phyloP scores from a whole-genome alignment of 108 stramenopile genomes.

The Bacterosira constricta region DNA sequence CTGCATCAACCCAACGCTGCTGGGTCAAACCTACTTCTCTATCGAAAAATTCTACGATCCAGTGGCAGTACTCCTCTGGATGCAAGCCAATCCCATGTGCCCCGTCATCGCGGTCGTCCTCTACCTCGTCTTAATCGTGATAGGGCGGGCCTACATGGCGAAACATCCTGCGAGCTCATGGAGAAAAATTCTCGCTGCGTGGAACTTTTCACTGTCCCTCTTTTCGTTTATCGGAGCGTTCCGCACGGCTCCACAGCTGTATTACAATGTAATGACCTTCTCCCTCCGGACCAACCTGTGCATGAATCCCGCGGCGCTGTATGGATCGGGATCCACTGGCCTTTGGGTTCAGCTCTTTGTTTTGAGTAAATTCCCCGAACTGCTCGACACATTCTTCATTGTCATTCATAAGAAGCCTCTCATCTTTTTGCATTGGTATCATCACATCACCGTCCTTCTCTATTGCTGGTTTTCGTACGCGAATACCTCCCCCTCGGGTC shows the following conservation, averaged over 20 bases:
- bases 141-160: constrained; percentile 40
- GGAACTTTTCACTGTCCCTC: constrained; percentile 88
- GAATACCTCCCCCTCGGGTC: constrained; percentile 82
- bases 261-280: constrained; percentile 73
- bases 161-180: constrained; percentile 68
- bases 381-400: constrained; percentile 97
- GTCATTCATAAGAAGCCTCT: constrained; percentile 95
- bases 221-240: constrained; percentile 90
- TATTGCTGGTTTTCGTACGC: constrained; percentile 98
- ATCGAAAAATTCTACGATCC: constrained; percentile 56
- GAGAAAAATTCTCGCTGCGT: constrained; percentile 67
- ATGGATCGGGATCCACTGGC: constrained; percentile 85
- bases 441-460: constrained; percentile 95
- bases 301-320: constrained; percentile 63
- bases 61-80: constrained; percentile 31
- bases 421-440: constrained; percentile 98
- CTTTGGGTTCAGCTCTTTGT: constrained; percentile 95
- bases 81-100: constrained; percentile 50
- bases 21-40: constrained; percentile 42
- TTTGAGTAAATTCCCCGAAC: constrained; percentile 92
- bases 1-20: constrained; percentile 51
- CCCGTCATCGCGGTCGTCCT: constrained; percentile 46
- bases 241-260: constrained; percentile 87
- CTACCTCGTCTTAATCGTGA: constrained; percentile 51
- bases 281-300: constrained; percentile 77